A percentile compares a stretch with the other conserved stretches of the same genome.
Conservation (phyloP, 768 basidiomycete species). For the Tephrocybe rancida region DNA sequence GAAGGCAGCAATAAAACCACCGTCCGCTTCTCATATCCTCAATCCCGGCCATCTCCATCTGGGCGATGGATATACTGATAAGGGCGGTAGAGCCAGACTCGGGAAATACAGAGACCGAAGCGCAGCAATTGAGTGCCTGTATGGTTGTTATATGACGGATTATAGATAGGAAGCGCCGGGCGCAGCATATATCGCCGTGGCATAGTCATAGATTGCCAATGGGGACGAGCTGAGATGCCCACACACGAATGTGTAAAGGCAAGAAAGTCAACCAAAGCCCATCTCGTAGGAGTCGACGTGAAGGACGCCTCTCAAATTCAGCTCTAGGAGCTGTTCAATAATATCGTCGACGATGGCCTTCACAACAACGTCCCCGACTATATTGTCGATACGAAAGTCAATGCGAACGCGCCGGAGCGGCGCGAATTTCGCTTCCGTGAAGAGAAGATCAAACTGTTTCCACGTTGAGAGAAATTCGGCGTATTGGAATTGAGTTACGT, state of each 20-base stretch:
- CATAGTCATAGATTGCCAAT: no score
- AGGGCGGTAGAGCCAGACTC: no score
- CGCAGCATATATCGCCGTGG: no score
- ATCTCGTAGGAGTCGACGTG: conserved; percentile 13
- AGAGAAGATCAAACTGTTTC: conserved; percentile 25
- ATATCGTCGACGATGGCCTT: conserved; percentile 11
- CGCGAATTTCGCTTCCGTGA: conserved; percentile 22
- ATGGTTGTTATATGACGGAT: no score
- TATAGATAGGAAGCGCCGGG: no score
- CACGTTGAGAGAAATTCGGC: conserved; percentile 21
- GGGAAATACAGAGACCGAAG: no score
- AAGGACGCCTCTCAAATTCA: conserved; percentile 11
- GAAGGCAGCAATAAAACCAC: no score
- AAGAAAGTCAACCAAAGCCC: not conserved
- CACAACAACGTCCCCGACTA: conserved; percentile 10
- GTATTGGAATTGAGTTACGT: conserved; percentile 20
- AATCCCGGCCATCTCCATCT: no score
- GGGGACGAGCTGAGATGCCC: no score
- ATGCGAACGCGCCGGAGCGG: conserved; percentile 17
- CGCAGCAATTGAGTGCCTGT: no score
- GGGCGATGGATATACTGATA: no score
- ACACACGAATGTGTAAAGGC: not conserved
- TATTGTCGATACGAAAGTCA: conserved; percentile 15
- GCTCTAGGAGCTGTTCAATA: not conserved
- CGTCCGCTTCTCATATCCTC: no score